A percentile compares a stretch with the other conserved stretches of the same genome.
phyloP scores from a whole-genome alignment of 2,329 filamentous ascomycete genomes.

The Colletotrichum higginsianum region DNA sequence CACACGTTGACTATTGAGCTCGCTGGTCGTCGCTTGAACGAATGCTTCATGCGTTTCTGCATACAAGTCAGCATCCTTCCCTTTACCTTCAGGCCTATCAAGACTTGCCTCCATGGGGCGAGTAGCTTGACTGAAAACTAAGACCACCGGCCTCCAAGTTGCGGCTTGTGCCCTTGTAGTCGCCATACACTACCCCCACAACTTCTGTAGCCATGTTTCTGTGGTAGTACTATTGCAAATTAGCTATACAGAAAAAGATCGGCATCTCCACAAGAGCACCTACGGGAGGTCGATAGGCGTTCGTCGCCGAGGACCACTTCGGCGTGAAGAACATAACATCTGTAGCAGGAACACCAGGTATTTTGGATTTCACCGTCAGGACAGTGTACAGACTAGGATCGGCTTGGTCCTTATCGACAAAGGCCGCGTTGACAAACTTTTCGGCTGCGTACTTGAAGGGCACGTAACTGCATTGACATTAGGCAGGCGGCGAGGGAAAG shows the following conservation, averaged over 20 bases:
- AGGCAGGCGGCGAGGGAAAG: not conserved
- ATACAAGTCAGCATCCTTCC: not conserved
- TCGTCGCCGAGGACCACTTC: constrained; percentile 71
- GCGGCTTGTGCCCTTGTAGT: constrained; percentile 49
- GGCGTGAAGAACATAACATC: constrained; percentile 77
- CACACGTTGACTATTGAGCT: constrained; percentile 44
- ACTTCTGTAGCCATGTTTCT: constrained; percentile 68
- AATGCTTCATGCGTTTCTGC: constrained; percentile 47
- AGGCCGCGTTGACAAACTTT: constrained; percentile 70
- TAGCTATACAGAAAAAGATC: not conserved
- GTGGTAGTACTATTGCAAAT: constrained; percentile 65
- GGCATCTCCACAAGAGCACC: not conserved
- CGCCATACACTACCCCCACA: constrained; percentile 59
- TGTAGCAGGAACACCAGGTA: constrained; percentile 66
- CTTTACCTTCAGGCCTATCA: constrained; percentile 26
- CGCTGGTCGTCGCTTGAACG: constrained; percentile 42
- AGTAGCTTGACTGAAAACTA: constrained; percentile 50
- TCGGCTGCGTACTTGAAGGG: constrained; percentile 66
- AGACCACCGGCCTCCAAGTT: constrained; percentile 49
- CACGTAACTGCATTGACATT: constrained; percentile 39
- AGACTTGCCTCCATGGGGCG: constrained; percentile 47
- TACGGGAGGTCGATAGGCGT: constrained; percentile 68
- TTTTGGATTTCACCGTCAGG: constrained; percentile 69
- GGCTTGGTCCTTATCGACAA: constrained; percentile 72
- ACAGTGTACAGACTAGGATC: constrained; percentile 75